Evolutionary conservation across 1,284 basidiomycete genomes (phyloP).

Genomic region (Jaminaea rosea): DNA sequence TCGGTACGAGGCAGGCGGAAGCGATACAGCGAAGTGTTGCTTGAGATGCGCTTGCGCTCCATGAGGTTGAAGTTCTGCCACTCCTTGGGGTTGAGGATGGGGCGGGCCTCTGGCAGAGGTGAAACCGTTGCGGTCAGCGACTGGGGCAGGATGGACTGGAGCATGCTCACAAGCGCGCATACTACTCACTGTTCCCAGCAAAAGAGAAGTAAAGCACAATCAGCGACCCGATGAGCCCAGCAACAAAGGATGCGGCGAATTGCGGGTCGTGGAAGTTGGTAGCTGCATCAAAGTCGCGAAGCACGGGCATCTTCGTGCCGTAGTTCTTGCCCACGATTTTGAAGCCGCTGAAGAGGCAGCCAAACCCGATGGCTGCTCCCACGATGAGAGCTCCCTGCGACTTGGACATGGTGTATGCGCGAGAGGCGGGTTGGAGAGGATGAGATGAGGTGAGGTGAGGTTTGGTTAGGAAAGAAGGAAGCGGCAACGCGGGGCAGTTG

Average conservation of each 20-base stretch:
- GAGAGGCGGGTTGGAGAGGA: too few species aligned
- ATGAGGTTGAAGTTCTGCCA: slow-evolving; percentile 76
- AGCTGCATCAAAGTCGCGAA: slow-evolving; percentile 27
- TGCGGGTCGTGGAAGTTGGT: slow-evolving; percentile 38
- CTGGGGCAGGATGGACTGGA: neutral
- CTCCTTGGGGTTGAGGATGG: slow-evolving; percentile 62
- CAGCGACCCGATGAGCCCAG: slow-evolving; percentile 28
- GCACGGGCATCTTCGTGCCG: neutral
- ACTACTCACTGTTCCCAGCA: slow-evolving; percentile 17
- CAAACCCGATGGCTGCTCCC: neutral
- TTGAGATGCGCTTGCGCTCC: slow-evolving; percentile 76
- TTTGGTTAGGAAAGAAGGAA: too few species aligned
- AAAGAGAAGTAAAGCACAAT: slow-evolving; percentile 26
- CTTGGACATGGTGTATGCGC: too few species aligned
- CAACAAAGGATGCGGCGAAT: slow-evolving; percentile 31
- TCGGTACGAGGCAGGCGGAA: slow-evolving; percentile 67
- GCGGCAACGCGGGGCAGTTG: too few species aligned
- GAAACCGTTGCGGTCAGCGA: neutral
- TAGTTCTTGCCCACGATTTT: slow-evolving; percentile 1
- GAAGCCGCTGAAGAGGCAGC: neutral
- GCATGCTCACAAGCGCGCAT: neutral
- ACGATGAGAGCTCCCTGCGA: neutral
- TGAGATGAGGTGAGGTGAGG: too few species aligned
- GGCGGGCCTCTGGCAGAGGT: slow-evolving; percentile 42
- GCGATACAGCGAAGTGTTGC: slow-evolving; percentile 74